Percentiles rank a stretch among this genome's conserved stretches.
Conservation (phyloP, 2,329 filamentous ascomycete genomes). For the Aspergillus felis region DNA sequence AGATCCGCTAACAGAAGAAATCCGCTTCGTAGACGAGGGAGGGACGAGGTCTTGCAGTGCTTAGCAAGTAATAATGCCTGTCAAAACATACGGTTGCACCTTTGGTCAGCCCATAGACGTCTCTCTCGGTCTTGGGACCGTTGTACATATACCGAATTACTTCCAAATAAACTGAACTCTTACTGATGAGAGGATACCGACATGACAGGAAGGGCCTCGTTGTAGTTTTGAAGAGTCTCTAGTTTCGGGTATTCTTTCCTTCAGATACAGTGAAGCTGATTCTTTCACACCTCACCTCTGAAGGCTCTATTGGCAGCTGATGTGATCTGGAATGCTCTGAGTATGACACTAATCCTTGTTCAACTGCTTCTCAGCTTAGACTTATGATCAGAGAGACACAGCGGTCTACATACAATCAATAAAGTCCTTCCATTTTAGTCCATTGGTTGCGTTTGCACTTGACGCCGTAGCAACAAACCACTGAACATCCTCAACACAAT, state of each 20-base stretch:
- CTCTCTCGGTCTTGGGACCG: neutral
- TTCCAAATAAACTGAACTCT: neutral
- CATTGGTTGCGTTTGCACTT: neutral
- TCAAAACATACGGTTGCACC: neutral
- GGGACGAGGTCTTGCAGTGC: slow-evolving; percentile 28
- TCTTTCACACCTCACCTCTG: neutral
- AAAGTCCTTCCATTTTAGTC: neutral
- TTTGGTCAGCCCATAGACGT: neutral
- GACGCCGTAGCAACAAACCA: neutral
- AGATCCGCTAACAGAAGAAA: slow-evolving; percentile 9
- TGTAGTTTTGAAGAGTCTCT: neutral
- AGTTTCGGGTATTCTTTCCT: neutral
- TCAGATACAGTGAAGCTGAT: neutral
- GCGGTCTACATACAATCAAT: neutral
- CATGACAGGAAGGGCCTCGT: neutral
- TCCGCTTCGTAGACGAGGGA: slow-evolving; percentile 28
- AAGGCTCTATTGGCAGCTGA: neutral
- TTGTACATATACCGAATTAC: slow-evolving; percentile 8
- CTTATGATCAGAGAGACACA: neutral
- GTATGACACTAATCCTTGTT: neutral
- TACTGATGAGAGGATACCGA: neutral
- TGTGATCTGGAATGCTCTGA: neutral
- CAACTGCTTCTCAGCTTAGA: neutral
- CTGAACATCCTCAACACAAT: neutral
- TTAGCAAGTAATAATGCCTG: slow-evolving; percentile 6